Evolutionary conservation across 139 green algal species (phyloP).

Genomic region (Picochlorum sp.): DNA sequence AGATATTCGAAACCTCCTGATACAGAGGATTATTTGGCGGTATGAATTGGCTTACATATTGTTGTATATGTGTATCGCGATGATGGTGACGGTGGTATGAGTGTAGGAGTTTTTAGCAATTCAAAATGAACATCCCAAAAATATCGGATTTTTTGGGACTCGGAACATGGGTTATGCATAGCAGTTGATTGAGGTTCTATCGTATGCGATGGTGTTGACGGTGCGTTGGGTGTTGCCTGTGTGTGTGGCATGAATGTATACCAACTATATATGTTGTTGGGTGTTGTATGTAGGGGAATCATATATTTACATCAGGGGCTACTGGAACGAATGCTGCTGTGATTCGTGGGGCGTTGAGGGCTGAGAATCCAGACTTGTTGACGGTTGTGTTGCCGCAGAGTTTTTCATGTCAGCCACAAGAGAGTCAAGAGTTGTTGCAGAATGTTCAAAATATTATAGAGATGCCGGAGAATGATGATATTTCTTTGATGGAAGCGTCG

Average conservation of each 20-base stretch:
- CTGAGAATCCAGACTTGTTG: constrained; percentile 84
- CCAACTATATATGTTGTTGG: too few species aligned
- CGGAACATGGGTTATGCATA: constrained; percentile 98
- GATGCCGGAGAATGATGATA: constrained; percentile 88
- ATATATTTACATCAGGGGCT: constrained; percentile 93
- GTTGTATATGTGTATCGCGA: neutral
- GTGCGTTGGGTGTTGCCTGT: constrained; percentile 34
- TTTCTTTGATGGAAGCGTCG: constrained; percentile 80
- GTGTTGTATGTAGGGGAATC: constrained; percentile 78
- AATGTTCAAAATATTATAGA: constrained; percentile 85
- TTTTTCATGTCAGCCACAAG: constrained; percentile 73
- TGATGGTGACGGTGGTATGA: neutral
- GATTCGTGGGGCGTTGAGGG: constrained; percentile 88
- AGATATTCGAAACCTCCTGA: constrained; percentile 39
- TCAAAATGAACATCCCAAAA: constrained; percentile 81
- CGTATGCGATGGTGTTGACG: constrained; percentile 93
- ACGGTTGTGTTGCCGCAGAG: constrained; percentile 94
- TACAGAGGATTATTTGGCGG: constrained; percentile 53
- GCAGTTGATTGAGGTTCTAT: constrained; percentile 95
- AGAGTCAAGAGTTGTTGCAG: constrained; percentile 87
- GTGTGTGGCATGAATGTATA: too few species aligned
- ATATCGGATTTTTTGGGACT: constrained; percentile 96
- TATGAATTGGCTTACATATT: constrained; percentile 7
- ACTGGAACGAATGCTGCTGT: constrained; percentile 96
- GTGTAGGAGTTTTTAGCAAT: constrained; percentile 95